phyloP scores from a whole-genome alignment of 768 basidiomycete species.

The Trametopsis cervina region DNA sequence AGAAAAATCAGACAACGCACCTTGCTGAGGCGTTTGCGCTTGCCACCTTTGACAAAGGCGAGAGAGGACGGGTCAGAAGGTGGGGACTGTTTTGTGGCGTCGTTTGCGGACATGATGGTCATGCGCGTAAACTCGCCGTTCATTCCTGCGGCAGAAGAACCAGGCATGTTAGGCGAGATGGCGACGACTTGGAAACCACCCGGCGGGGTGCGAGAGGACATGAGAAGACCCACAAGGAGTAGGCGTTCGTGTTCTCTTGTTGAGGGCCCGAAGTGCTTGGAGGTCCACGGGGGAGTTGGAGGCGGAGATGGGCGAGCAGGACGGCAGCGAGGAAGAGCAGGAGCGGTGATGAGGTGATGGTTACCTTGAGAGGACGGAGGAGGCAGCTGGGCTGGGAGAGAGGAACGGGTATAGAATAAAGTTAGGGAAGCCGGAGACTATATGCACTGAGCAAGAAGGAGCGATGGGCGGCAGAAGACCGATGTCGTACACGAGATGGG shows the following conservation, averaged over 20 bases:
- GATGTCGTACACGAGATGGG: too few relatives aligned
- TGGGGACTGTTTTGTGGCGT: constrained; percentile 3
- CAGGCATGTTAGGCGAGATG: constrained; percentile 15
- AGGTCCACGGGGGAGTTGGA: background rate
- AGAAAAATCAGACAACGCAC: too few relatives aligned
- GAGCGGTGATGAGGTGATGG: constrained; percentile 1
- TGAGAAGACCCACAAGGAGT: background rate
- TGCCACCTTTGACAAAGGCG: constrained; percentile 45
- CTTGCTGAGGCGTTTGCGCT: constrained; percentile 49
- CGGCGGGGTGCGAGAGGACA: background rate
- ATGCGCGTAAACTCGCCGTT: constrained; percentile 12
- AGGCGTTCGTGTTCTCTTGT: background rate
- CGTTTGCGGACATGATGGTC: constrained; percentile 8
- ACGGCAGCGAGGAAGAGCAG: constrained; percentile 1
- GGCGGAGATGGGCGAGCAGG: constrained; percentile 7
- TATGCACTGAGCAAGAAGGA: background rate
- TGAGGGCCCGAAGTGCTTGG: constrained; percentile 5
- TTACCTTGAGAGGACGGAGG: background rate
- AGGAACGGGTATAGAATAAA: constrained; percentile 6
- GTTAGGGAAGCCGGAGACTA: constrained; percentile 8
- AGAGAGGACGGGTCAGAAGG: constrained; percentile 25
- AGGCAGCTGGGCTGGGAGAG: constrained; percentile 2
- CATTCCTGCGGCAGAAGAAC: constrained; percentile 6
- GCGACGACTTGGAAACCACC: constrained; percentile 12
- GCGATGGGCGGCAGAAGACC: too few relatives aligned